phyloP scores from a whole-genome alignment of 352 stramenopile genomes.

The Globisporangium iwayamae region DNA sequence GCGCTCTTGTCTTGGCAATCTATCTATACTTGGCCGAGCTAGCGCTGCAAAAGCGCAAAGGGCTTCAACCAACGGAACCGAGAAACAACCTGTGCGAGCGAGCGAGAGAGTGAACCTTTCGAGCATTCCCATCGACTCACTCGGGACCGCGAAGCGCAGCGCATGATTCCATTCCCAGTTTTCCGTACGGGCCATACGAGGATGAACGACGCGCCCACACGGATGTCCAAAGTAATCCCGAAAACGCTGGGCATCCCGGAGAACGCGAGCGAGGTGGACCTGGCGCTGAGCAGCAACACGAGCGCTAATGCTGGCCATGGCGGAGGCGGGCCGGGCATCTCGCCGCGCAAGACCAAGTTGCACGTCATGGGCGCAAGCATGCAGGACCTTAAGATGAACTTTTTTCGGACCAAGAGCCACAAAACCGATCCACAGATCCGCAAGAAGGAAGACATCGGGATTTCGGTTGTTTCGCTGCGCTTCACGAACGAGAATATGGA shows the following conservation, averaged over 20 bases:
- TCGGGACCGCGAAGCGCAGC: not conserved
- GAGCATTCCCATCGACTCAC: conserved; percentile 2
- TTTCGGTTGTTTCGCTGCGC: conserved; percentile 64
- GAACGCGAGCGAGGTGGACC: conserved; percentile 23
- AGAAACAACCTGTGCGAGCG: not conserved
- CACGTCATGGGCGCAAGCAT: conserved; percentile 50
- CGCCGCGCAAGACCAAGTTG: conserved; percentile 36
- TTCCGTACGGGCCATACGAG: conserved; percentile 73
- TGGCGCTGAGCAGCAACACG: conserved; percentile 26
- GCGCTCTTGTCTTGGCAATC: not conserved
- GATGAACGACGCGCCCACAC: conserved; percentile 63
- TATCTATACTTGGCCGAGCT: conserved; percentile 9
- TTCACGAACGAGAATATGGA: conserved; percentile 75
- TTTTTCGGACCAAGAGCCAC: conserved; percentile 46
- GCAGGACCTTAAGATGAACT: conserved; percentile 71
- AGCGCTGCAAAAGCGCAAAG: not conserved
- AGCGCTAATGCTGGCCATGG: conserved; percentile 20
- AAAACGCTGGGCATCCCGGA: conserved; percentile 33
- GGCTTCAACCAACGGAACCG: conserved; percentile 2
- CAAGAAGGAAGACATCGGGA: conserved; percentile 77
- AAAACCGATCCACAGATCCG: conserved; percentile 25
- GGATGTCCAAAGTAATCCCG: conserved; percentile 78
- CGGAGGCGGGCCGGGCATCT: conserved; percentile 9
- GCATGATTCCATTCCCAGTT: conserved; percentile 72
- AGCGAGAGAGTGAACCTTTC: not conserved